Evolutionary conservation across 805 yeast species (phyloP).

Genomic region (Ogataea sp.): DNA sequence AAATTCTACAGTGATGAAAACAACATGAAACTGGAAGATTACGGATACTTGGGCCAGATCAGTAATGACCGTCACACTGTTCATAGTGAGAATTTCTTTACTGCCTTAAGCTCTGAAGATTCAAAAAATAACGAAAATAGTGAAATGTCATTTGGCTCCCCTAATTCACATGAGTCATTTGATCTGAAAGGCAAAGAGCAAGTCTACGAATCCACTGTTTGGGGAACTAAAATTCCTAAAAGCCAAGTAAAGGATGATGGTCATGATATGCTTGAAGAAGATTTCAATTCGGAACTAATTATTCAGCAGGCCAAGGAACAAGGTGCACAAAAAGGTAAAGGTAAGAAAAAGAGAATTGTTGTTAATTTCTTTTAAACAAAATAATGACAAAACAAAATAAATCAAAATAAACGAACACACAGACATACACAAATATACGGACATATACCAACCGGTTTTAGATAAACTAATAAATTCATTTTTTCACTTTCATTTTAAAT

Average conservation of each 20-base stretch:
- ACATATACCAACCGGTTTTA: background rate
- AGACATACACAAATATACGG: background rate
- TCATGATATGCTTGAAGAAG: conserved; percentile 38
- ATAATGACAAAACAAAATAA: background rate
- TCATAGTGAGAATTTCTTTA: conserved; percentile 5
- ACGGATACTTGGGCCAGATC: conserved; percentile 24
- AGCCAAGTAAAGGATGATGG: conserved; percentile 28
- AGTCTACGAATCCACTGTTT: conserved; percentile 39
- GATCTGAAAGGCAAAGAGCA: too few relatives aligned
- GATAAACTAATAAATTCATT: too few relatives aligned
- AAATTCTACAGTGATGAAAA: conserved; percentile 58
- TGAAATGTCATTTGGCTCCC: background rate
- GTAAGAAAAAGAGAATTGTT: conserved; percentile 37
- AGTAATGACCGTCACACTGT: too few relatives aligned
- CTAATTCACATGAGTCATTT: background rate
- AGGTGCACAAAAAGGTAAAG: conserved; percentile 30
- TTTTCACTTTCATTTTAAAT: too few relatives aligned
- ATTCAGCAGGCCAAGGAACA: conserved; percentile 44
- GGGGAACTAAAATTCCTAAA: conserved; percentile 64
- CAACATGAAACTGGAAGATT: conserved; percentile 25
- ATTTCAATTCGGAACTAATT: conserved; percentile 32
- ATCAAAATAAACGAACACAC: background rate
- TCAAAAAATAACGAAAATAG: background rate
- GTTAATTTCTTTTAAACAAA: conserved; percentile 9
- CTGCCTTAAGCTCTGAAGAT: background rate